These are phyloP conservation scores for Chaetomium sp. DNA, from an alignment of 2,329 filamentous ascomycete genomes.

Conservation along the genomic window DNA sequence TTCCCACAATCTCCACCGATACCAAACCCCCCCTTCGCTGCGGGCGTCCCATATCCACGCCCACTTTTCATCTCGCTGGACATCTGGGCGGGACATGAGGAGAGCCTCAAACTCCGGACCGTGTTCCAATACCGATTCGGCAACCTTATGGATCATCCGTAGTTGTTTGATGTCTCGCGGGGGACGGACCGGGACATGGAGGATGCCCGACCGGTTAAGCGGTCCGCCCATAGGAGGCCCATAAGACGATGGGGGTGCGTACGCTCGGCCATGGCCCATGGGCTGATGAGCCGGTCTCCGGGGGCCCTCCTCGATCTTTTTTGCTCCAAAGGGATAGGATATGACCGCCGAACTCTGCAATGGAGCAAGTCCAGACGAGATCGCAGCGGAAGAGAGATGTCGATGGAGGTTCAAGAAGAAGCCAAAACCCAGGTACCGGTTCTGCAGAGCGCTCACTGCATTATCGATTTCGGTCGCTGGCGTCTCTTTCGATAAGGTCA, in stretches of 20 bases:
- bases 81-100: constrained; percentile 77
- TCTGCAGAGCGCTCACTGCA: constrained; percentile 70
- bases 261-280: constrained; percentile 49
- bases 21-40: constrained; percentile 77
- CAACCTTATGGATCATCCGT: constrained; percentile 78
- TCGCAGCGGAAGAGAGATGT: constrained; percentile 74
- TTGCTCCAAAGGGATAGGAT: constrained; percentile 72
- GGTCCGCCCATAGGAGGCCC: constrained; percentile 34
- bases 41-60: constrained; percentile 88
- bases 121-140: constrained; percentile 72
- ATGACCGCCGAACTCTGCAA: constrained; percentile 40
- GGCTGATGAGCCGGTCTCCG: constrained; percentile 31
- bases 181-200: constrained; percentile 65
- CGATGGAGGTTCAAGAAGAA: constrained; percentile 74
- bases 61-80: constrained; percentile 84
- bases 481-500: constrained; percentile 73
- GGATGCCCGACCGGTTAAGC: constrained; percentile 41
- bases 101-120: constrained; percentile 86
- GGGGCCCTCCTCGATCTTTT: constrained; percentile 45
- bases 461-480: constrained; percentile 77
- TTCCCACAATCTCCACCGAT: constrained; percentile 87
- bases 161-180: constrained; percentile 74
- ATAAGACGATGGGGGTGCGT: constrained; percentile 73
- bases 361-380: constrained; percentile 31
- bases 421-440: constrained; percentile 78